Base-by-base conservation (phyloP, 2,329 filamentous ascomycete genomes). In the Emmonsia crescens region DNA sequence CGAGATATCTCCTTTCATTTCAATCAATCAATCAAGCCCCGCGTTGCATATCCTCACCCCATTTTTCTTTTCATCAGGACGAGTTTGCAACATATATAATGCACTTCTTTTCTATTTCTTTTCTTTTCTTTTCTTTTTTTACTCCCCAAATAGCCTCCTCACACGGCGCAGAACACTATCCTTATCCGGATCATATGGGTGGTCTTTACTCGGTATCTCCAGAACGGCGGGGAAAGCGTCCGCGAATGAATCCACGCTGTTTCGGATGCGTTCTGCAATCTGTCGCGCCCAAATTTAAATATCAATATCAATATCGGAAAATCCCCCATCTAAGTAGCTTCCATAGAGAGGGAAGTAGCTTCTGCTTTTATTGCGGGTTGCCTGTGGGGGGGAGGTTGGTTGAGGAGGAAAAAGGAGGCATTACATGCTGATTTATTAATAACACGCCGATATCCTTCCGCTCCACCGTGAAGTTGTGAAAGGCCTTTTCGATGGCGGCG, bases 101-200 rank as follows among this genome's bases (percentile, higher is more conserved):
- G 33, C 3, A 5, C 1, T 36, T 36, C 10, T 36, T 9, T 36
- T 36, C 33, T 9, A 2, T 36, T 36, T 10, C 40, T 44, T 3
- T 38, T 38, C 36, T 44, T 44, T 5, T 1, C 19, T 42, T 42
- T 42, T n/a, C 2, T 42, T 42, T 16, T 36, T 10, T 64, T 69
- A 81, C 70, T 82, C 85, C 67, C 85, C 85, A 76, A 88, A 88
- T 65, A 89, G 71, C 70, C 86, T 84, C 73, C 84, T 80, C 66
- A 99, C 94, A 67, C 94, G 84, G 78, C 92, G 89, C 77, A 99
- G 76, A 51, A 99, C 93, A 72, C 93, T 97, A 76, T 99, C 94
- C 81, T 99, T 99, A 78, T 99, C 94, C 0, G 94, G 94, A 70
- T 99, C 93, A 73, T 99, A 99, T 1, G 94, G 94, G 75, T 99